These are phyloP conservation scores for Kodamaea arcana DNA, from an alignment of 1,139 yeast species.

Conservation along the genomic window DNA sequence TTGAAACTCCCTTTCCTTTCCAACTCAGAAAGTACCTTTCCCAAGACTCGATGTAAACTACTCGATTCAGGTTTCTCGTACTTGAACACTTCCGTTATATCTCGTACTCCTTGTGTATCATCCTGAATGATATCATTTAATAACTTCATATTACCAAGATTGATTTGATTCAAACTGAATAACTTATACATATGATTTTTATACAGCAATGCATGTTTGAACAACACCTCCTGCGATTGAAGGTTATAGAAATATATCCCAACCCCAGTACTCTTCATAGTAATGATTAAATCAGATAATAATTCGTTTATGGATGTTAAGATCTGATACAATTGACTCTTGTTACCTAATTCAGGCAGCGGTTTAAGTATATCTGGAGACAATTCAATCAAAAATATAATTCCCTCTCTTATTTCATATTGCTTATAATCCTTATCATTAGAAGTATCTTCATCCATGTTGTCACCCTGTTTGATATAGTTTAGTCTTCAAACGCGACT, in stretches of 20 bases:
- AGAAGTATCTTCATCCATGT: neutral
- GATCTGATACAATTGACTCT: constrained; percentile 48
- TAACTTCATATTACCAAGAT: constrained; percentile 37
- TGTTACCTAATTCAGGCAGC: constrained; percentile 28
- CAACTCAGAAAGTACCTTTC: constrained; percentile 33
- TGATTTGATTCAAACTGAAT: constrained; percentile 34
- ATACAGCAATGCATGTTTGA: constrained; percentile 2
- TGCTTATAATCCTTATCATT: constrained; percentile 19
- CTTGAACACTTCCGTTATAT: constrained; percentile 15
- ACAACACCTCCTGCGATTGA: constrained; percentile 2
- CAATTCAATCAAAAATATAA: constrained; percentile 58
- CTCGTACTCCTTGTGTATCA: constrained; percentile 18
- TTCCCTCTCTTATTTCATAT: constrained; percentile 60
- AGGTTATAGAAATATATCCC: constrained; percentile 61
- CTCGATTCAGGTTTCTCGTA: constrained; percentile 11
- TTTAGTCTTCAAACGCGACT: too few relatives aligned
- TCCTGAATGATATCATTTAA: constrained; percentile 33
- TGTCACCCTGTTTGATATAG: too few relatives aligned
- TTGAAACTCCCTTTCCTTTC: constrained; percentile 29
- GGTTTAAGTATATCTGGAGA: constrained; percentile 46
- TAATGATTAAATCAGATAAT: constrained; percentile 54
- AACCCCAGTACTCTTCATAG: constrained; percentile 60
- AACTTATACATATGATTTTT: constrained; percentile 19
- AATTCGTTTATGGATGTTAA: constrained; percentile 51
- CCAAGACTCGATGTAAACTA: constrained; percentile 27